A percentile compares a stretch with the other conserved stretches of the same genome.
phyloP scores from a whole-genome alignment of 306 rosid genomes.

The Pterocarpus macrocarpus region DNA sequence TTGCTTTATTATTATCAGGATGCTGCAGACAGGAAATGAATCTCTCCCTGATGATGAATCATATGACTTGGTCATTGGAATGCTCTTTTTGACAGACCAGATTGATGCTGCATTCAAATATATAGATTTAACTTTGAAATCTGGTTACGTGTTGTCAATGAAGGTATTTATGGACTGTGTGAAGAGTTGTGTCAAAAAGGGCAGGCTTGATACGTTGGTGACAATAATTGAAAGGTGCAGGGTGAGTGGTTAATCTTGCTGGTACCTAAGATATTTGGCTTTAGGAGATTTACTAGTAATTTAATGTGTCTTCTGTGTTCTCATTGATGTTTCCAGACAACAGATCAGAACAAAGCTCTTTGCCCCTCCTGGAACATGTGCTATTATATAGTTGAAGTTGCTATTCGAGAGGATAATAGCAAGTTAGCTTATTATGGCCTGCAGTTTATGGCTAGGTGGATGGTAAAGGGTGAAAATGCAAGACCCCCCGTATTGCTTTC shows the following conservation, averaged over 20 bases:
- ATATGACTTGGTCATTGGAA: constrained; percentile 72
- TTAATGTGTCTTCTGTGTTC: constrained; percentile 40
- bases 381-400: constrained; percentile 68
- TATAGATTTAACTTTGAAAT: constrained; percentile 75
- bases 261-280: constrained; percentile 26
- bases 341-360: constrained; percentile 94
- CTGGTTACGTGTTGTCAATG: constrained; percentile 70
- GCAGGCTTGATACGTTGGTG: constrained; percentile 82
- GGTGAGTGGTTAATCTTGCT: constrained; percentile 60
- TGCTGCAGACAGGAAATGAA: constrained; percentile 80
- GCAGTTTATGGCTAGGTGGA: constrained; percentile 92
- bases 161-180: constrained; percentile 69
- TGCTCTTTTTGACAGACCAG: constrained; percentile 66
- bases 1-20: constrained; percentile 66
- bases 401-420: constrained; percentile 75
- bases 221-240: constrained; percentile 84
- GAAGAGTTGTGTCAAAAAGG: constrained; percentile 58
- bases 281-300: constrained; percentile 22
- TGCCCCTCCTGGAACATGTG: constrained; percentile 87
- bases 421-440: constrained; percentile 79
- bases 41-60: constrained; percentile 86
- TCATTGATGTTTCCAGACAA: constrained; percentile 64
- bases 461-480: constrained; percentile 78
- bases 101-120: constrained; percentile 79
- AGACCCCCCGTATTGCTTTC: constrained; percentile 70